These are phyloP conservation scores for Macrophomina pseudophaseolina DNA, from an alignment of 2,329 filamentous ascomycete genomes.

Conservation along the genomic window DNA sequence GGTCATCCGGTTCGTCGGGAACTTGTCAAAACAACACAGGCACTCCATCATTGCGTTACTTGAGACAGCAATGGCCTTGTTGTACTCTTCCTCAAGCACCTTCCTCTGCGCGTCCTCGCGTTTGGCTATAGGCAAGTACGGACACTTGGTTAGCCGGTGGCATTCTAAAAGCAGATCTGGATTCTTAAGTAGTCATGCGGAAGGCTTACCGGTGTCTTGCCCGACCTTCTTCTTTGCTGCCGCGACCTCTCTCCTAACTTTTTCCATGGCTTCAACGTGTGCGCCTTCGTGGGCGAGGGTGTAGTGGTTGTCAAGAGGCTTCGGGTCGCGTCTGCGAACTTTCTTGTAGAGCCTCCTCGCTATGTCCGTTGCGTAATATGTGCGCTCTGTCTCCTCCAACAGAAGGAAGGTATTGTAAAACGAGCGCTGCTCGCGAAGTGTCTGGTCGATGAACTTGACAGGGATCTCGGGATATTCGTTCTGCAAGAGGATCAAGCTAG, in stretches of 20 bases:
- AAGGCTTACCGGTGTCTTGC: conserved; percentile 32
- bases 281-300: background rate
- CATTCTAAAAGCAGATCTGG: conserved; percentile 20
- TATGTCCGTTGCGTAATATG: conserved; percentile 42
- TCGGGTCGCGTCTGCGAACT: conserved; percentile 28
- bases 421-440: conserved; percentile 37
- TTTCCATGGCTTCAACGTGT: conserved; percentile 16
- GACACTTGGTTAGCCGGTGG: background rate
- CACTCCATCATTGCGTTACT: conserved; percentile 65
- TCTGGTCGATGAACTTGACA: conserved; percentile 41
- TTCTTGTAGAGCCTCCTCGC: conserved; percentile 31
- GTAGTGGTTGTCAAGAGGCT: background rate
- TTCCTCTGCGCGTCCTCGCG: conserved; percentile 35
- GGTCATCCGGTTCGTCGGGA: conserved; percentile 69
- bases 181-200: background rate
- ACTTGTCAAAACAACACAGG: conserved; percentile 73
- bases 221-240: conserved; percentile 38
- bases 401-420: conserved; percentile 46
- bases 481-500: conserved; percentile 44
- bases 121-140: conserved; percentile 31
- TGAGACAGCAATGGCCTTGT: conserved; percentile 36
- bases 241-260: conserved; percentile 4
- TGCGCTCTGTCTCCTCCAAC: conserved; percentile 38
- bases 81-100: conserved; percentile 41
- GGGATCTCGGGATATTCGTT: conserved; percentile 49